phyloP scores from a whole-genome alignment of 1,284 basidiomycete species.

The Neonothopanus nambi region DNA sequence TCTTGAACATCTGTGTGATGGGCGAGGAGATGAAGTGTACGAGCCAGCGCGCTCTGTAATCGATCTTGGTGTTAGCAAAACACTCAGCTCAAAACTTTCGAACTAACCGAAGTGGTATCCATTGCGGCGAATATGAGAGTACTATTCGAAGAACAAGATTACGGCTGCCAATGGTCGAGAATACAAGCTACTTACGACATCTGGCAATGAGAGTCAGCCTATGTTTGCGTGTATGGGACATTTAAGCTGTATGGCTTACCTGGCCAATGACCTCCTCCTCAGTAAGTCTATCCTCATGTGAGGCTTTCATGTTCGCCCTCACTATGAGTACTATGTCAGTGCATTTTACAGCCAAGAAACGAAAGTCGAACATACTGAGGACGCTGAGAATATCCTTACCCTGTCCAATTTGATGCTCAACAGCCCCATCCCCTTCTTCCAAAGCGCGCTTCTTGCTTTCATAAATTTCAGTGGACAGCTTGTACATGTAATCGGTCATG shows the following conservation, averaged over 20 bases:
- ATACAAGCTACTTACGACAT: conserved; percentile 13
- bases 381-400: conserved; percentile 50
- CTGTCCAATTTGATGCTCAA: conserved; percentile 31
- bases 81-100: not conserved
- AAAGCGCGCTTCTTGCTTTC: conserved; percentile 39
- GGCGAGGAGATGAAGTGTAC: conserved; percentile 3
- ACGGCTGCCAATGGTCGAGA: conserved; percentile 5
- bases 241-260: conserved; percentile 2
- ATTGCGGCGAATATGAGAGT: conserved; percentile 29
- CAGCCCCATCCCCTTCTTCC: conserved; percentile 32
- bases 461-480: conserved; percentile 37
- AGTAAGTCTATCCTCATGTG: conserved; percentile 29
- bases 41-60: not conserved
- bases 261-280: conserved; percentile 34
- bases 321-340: conserved; percentile 23
- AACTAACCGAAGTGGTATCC: conserved; percentile 28
- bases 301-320: conserved; percentile 33
- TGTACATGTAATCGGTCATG: conserved; percentile 40
- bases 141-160: conserved; percentile 16
- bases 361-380: conserved; percentile 32
- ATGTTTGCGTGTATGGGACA: not conserved
- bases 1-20: conserved; percentile 1
- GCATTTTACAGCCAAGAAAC: not conserved
- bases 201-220: not conserved
- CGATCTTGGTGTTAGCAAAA: not conserved